phyloP scores from a whole-genome alignment of 164 flowering plant species.

The Sedum album region DNA sequence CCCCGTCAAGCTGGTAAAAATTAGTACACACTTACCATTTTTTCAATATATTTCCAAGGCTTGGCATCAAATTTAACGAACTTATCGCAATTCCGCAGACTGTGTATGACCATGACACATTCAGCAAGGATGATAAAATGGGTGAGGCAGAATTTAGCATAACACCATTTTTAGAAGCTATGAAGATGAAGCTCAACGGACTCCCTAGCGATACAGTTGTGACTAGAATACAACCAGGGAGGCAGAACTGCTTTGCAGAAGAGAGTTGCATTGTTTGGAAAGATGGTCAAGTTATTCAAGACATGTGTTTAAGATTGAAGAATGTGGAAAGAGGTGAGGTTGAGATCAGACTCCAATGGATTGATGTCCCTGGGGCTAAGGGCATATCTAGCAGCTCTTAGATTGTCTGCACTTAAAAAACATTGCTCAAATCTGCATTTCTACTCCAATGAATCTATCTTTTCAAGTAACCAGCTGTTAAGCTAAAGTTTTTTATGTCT shows the following conservation, averaged over 20 bases:
- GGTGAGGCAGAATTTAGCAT: conserved; percentile 75
- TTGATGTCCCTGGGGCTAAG: conserved; percentile 38
- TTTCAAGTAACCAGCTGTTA: too few species aligned
- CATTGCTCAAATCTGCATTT: too few species aligned
- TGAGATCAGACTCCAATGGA: conserved; percentile 61
- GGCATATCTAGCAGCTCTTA: conserved; percentile 16
- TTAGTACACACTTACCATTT: not conserved
- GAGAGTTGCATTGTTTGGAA: conserved; percentile 48
- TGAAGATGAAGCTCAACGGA: conserved; percentile 29
- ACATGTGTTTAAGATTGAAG: conserved; percentile 42
- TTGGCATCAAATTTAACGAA: not conserved
- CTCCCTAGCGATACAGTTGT: conserved; percentile 46
- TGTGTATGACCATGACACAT: conserved; percentile 61
- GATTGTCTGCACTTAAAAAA: not conserved
- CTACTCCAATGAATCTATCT: too few species aligned
- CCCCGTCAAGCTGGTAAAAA: not conserved
- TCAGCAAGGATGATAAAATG: conserved; percentile 65
- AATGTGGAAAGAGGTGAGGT: conserved; percentile 80
- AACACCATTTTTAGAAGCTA: conserved; percentile 39
- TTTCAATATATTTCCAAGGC: not conserved
- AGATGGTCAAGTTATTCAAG: conserved; percentile 46
- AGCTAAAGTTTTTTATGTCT: too few species aligned
- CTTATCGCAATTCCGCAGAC: conserved; percentile 17
- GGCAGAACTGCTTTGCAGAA: conserved; percentile 56
- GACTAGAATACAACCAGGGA: conserved; percentile 31